Evolutionary conservation across 805 yeast genomes (phyloP).

Genomic region (Torulaspora maleeae): DNA sequence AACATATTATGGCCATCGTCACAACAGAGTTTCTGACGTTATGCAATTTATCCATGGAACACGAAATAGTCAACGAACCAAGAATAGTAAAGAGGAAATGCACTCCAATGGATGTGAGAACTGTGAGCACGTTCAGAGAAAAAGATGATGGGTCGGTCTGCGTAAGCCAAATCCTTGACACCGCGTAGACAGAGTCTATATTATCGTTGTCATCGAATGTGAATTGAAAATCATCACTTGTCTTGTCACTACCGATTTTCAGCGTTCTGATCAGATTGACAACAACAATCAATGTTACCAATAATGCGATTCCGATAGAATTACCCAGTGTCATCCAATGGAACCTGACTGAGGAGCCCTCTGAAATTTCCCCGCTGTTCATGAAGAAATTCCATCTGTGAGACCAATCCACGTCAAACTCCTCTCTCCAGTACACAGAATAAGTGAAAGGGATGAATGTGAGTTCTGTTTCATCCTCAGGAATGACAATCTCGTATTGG

Average conservation of each 20-base stretch:
- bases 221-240: constrained; percentile 19
- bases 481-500: constrained; percentile 49
- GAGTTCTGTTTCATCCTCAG: constrained; percentile 35
- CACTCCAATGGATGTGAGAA: constrained; percentile 67
- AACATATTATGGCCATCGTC: constrained; percentile 53
- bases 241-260: constrained; percentile 23
- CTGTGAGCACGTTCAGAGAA: constrained; percentile 40
- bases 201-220: constrained; percentile 24
- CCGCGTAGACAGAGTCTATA: constrained; percentile 26
- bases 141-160: constrained; percentile 37
- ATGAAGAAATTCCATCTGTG: constrained; percentile 72
- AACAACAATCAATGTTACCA: constrained; percentile 58
- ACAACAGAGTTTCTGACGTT: constrained; percentile 64
- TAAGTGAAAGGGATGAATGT: constrained; percentile 69
- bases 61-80: constrained; percentile 55
- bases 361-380: constrained; percentile 43
- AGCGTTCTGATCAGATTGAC: constrained; percentile 46
- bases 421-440: constrained; percentile 86
- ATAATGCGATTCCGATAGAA: constrained; percentile 58
- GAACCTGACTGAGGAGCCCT: constrained; percentile 44
- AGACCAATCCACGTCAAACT: constrained; percentile 55
- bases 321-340: constrained; percentile 78
- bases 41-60: constrained; percentile 57
- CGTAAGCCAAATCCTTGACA: constrained; percentile 52
- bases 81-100: constrained; percentile 63